Base-by-base conservation (phyloP, 345 rosid genomes). In the Eucalyptus globulus region DNA sequence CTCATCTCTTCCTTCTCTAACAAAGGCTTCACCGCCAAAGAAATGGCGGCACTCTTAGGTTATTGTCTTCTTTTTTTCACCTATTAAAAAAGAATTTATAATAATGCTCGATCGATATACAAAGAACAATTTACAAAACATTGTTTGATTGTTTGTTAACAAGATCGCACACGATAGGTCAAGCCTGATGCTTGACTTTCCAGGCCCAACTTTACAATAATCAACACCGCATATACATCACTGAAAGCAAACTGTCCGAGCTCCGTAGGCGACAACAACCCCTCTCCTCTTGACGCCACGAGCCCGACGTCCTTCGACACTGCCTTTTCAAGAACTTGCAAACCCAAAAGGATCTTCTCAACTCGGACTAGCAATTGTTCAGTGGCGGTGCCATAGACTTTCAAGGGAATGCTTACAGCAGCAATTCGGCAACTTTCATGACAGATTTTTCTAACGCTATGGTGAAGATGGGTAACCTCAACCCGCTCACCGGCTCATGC, bases 41-140 rank as follows among this genome's bases (percentile, higher is more conserved):
- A 94, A 92, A 88, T 94, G 94, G 95, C 92, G 16, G 95, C 93
- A 21, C 96, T 95, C 51, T 94, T 95, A 34, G 96, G 9, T 44
- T 9, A 44, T 44, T 44, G 45, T 44, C 9, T 2, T 44, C 2
- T 44, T 44, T 44, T 7, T 44, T 44, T 44, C 76, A n/a, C 24
- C 21, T 40, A 6, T 51, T 16, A 16, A 51, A 15, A 9, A 22
- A 56, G 60, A 56, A 56, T 8, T 56, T 4, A 22, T 56, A 56
- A 56, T 21, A 56, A 22, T 22, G 27, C 14, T 87, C 31, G 31
- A n/a, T 86, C 44, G 26, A 49, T 34, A 44, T 49, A 50, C 11
- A 51, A 29, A 14, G 65, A 86, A 19, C 40, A 22, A 49, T 49
- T 67, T 22, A 37, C 47, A 14, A 40, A 58, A 37, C 45, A 40